A percentile compares a stretch with the other conserved stretches of the same genome.
phyloP scores from a whole-genome alignment of 2,329 filamentous ascomycete species.

The Akanthomyces dipterigenus region DNA sequence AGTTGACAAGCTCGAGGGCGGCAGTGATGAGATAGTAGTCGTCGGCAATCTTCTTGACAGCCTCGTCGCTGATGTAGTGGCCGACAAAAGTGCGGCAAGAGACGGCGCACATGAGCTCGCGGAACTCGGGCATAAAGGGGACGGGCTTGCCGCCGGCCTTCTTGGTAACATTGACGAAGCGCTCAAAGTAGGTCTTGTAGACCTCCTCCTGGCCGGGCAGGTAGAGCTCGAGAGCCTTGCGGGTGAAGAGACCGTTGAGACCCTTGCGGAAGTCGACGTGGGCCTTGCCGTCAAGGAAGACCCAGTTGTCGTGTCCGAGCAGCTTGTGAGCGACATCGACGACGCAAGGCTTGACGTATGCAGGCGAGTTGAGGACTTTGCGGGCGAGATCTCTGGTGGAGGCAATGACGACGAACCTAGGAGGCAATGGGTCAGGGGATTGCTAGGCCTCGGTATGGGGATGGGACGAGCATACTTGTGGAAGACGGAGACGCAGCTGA shows the following conservation, averaged over 20 bases:
- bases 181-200: conserved; percentile 78
- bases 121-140: conserved; percentile 87
- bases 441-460: background rate
- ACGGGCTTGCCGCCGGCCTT: conserved; percentile 65
- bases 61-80: conserved; percentile 85
- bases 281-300: conserved; percentile 89
- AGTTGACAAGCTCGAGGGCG: conserved; percentile 94
- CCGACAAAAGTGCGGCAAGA: conserved; percentile 97
- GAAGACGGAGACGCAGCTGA: conserved; percentile 98
- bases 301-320: conserved; percentile 87
- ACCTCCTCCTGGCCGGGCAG: conserved; percentile 89
- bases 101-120: conserved; percentile 89
- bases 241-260: conserved; percentile 89
- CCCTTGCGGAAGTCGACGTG: conserved; percentile 98
- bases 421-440: background rate
- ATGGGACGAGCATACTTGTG: conserved; percentile 67
- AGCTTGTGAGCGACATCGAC: conserved; percentile 93
- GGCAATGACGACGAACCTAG: conserved; percentile 91
- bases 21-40: conserved; percentile 97
- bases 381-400: conserved; percentile 91
- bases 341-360: conserved; percentile 90
- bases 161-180: conserved; percentile 69
- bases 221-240: conserved; percentile 78
- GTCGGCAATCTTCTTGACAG: conserved; percentile 88
- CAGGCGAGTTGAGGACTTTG: conserved; percentile 92